A percentile compares a stretch with the other conserved stretches of the same genome.
phyloP scores from a whole-genome alignment of 2,329 filamentous ascomycete species.

The Fusarium ambrosium region DNA sequence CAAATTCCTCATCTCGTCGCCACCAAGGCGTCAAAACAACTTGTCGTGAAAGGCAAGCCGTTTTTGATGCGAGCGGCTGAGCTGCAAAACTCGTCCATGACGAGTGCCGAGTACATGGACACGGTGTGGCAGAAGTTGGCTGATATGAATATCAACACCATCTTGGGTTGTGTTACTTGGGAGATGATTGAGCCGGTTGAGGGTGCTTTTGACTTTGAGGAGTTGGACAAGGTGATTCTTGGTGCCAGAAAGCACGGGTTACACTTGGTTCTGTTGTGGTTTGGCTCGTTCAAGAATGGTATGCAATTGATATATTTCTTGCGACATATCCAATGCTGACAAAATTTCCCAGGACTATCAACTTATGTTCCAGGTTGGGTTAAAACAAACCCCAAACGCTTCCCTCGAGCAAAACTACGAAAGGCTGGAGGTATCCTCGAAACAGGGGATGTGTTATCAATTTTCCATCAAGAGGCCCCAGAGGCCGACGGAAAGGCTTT shows the following conservation, averaged over 20 bases:
- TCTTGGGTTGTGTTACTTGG: conserved; percentile 53
- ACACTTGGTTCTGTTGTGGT: conserved; percentile 49
- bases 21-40: conserved; percentile 34
- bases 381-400: conserved; percentile 44
- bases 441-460: conserved; percentile 47
- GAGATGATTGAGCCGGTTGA: conserved; percentile 53
- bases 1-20: conserved; percentile 13
- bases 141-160: conserved; percentile 50
- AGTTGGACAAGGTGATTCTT: conserved; percentile 49
- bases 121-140: conserved; percentile 47
- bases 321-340: accelerated
- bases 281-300: conserved; percentile 51
- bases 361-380: conserved; percentile 47
- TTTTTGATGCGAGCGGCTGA: conserved; percentile 50
- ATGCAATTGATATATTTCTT: conserved; percentile 23
- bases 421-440: conserved; percentile 43
- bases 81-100: conserved; percentile 52
- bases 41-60: conserved; percentile 52
- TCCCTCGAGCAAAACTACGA: conserved; percentile 46
- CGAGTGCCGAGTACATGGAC: conserved; percentile 48
- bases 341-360: conserved; percentile 36
- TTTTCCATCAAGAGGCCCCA: conserved; percentile 23
- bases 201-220: conserved; percentile 49
- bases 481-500: conserved; percentile 45
- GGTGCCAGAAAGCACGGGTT: conserved; percentile 46